Conservation (phyloP, 2,329 filamentous ascomycete species). For the Pyrenochaeta sp. region DNA sequence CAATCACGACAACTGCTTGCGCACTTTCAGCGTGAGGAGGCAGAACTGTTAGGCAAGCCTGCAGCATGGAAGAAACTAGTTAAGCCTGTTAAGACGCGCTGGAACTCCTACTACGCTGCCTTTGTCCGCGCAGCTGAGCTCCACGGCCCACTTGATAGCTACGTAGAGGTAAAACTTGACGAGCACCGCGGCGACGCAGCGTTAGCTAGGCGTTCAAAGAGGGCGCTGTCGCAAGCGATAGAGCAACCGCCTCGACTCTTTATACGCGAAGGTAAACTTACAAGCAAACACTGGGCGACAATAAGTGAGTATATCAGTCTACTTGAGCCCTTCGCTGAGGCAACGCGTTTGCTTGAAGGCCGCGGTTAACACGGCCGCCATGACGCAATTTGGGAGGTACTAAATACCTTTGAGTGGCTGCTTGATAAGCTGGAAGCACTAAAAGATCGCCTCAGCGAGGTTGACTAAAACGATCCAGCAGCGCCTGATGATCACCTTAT, state of each 20-base stretch:
- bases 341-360: constrained; percentile 1
- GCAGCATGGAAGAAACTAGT: constrained; percentile 1
- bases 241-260: background rate
- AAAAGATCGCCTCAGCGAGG: constrained; percentile 1
- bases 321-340: constrained; percentile 3
- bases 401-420: constrained; percentile 2
- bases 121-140: constrained; percentile 1
- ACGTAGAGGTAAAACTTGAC: background rate
- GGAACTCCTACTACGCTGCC: background rate
- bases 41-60: background rate
- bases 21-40: background rate
- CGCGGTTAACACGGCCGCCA: constrained; percentile 2
- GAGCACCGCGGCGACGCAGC: background rate
- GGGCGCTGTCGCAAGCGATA: background rate
- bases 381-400: constrained; percentile 5
- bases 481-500: constrained; percentile 4
- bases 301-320: constrained; percentile 6
- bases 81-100: constrained; percentile 1
- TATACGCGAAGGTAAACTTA: background rate
- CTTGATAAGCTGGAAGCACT: background rate
- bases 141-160: constrained; percentile 1
- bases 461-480: constrained; percentile 3
- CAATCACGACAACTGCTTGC: background rate
- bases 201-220: background rate
- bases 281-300: background rate